Evolutionary conservation across 2,329 filamentous ascomycete genomes (phyloP).

Genomic region (Colletotrichum tamarilloi): DNA sequence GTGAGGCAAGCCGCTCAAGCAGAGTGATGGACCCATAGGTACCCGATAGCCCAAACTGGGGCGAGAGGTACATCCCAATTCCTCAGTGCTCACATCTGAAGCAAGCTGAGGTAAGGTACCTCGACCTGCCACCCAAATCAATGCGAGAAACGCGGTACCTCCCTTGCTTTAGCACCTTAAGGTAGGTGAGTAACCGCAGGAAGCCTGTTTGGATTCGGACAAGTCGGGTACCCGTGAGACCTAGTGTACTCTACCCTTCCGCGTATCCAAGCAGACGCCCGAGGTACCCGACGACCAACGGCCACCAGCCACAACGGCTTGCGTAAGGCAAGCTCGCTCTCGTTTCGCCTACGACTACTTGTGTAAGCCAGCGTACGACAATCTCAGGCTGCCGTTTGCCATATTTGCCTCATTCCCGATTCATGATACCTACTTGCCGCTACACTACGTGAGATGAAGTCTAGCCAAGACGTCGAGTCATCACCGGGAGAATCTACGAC

Average conservation of each 20-base stretch:
- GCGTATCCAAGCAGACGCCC: background rate
- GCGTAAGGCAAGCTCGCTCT: constrained; percentile 42
- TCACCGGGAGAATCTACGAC: background rate
- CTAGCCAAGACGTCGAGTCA: background rate
- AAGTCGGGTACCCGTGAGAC: background rate
- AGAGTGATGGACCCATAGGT: background rate
- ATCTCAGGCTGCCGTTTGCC: background rate
- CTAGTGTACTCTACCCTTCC: background rate
- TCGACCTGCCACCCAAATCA: constrained; percentile 17
- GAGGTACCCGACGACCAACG: background rate
- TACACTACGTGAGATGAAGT: background rate
- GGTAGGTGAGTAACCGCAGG: background rate
- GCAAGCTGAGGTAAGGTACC: background rate
- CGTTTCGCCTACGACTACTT: background rate
- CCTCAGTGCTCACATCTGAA: background rate
- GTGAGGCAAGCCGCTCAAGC: background rate
- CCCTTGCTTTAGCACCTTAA: too few species aligned
- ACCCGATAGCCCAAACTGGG: background rate
- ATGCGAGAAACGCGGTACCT: background rate
- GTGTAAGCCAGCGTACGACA: constrained; percentile 2
- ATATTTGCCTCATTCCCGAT: background rate
- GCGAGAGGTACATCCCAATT: background rate
- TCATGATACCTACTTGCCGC: too few species aligned
- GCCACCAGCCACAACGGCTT: constrained; percentile 47
- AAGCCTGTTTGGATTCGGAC: constrained; percentile 18